Conservation (phyloP, 345 rosid genomes). For the Dimocarpus longan region DNA sequence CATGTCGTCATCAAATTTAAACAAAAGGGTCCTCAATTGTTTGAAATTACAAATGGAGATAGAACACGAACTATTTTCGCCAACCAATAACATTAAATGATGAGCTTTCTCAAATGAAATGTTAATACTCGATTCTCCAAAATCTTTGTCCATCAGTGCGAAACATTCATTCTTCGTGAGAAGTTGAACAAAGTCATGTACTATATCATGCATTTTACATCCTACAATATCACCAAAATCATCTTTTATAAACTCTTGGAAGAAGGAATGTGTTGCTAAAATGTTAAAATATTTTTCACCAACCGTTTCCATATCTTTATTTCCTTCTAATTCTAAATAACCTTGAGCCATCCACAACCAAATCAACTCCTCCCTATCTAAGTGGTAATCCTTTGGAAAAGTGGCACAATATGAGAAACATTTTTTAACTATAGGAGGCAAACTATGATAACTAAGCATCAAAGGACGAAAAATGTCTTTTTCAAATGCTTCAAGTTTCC, state of each 20-base stretch:
- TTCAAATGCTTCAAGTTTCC: neutral
- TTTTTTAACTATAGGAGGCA: neutral
- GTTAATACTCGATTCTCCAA: neutral
- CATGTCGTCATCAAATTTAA: too few species aligned
- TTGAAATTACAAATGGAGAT: neutral
- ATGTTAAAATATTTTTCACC: too few species aligned
- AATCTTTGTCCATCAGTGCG: too few species aligned
- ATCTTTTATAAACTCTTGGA: too few species aligned
- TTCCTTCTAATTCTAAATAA: neutral
- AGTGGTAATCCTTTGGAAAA: neutral
- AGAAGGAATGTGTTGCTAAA: too few species aligned
- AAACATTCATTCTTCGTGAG: neutral
- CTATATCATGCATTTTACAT: neutral
- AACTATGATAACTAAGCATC: neutral
- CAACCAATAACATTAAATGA: constrained; percentile 16
- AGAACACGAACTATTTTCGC: neutral
- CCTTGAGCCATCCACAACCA: neutral
- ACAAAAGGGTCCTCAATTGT: too few species aligned
- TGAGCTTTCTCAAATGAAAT: neutral
- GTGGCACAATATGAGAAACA: neutral
- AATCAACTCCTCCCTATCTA: too few species aligned
- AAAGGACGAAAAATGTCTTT: neutral
- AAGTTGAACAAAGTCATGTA: neutral
- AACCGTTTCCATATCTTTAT: neutral
- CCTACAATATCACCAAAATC: too few species aligned